Conservation (phyloP, 768 basidiomycete genomes). For the Lentinula aciculospora region DNA sequence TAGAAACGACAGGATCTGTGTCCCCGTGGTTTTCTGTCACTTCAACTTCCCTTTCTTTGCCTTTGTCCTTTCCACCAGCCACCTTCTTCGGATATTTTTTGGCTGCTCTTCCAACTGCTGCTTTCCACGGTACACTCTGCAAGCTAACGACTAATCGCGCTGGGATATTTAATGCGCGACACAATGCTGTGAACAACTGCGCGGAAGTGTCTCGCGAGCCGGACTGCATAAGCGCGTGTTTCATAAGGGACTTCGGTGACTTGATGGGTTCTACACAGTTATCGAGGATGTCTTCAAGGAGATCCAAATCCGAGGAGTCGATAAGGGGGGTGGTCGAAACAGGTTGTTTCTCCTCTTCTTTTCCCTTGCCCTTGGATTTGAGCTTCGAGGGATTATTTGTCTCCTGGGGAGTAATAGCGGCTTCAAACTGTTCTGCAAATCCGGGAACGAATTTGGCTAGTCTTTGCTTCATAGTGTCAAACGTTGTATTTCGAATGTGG, state of each 20-base stretch:
- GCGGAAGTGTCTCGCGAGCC: slow-evolving; percentile 86
- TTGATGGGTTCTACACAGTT: slow-evolving; percentile 65
- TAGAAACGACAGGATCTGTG: slow-evolving; percentile 23
- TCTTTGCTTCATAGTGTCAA: slow-evolving; percentile 59
- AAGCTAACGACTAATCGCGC: slow-evolving; percentile 85
- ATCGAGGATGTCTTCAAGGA: slow-evolving; percentile 31
- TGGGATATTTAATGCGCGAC: slow-evolving; percentile 81
- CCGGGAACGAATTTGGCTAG: slow-evolving; percentile 20
- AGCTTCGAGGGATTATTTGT: slow-evolving; percentile 10
- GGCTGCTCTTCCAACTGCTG: slow-evolving; percentile 53
- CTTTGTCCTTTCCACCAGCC: slow-evolving; percentile 25
- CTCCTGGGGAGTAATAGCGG: neutral
- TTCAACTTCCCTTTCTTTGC: slow-evolving; percentile 25
- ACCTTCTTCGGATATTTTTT: slow-evolving; percentile 27
- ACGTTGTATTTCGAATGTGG: slow-evolving; percentile 72
- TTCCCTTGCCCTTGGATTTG: slow-evolving; percentile 9
- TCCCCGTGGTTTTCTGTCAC: slow-evolving; percentile 28
- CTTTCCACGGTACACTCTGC: slow-evolving; percentile 91
- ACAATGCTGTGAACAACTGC: slow-evolving; percentile 87
- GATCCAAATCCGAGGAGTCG: slow-evolving; percentile 32
- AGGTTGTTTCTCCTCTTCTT: slow-evolving; percentile 14
- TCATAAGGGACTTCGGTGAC: slow-evolving; percentile 85
- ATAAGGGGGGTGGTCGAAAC: neutral
- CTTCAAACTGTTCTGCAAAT: neutral
- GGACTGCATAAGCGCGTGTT: slow-evolving; percentile 74